Conservation (phyloP, 306 rosid species). For the Begonia loranthoides region DNA sequence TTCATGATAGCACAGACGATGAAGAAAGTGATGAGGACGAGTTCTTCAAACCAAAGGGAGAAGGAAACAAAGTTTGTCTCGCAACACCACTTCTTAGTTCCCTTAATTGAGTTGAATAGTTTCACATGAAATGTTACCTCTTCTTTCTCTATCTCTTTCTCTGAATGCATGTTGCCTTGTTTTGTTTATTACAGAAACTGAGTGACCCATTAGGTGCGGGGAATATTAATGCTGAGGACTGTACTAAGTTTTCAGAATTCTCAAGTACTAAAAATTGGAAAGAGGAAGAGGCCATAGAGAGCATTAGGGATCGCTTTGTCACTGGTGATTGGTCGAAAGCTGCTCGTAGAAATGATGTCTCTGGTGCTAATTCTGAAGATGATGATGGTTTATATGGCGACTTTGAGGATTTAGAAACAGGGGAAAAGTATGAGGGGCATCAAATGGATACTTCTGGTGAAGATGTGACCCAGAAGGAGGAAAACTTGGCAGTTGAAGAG, state of each 20-base stretch:
- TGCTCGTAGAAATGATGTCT: conserved; percentile 40
- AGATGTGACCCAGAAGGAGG: conserved; percentile 21
- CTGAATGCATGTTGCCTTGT: background rate
- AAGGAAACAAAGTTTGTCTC: conserved; percentile 53
- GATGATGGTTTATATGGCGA: conserved; percentile 54
- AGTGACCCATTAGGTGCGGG: conserved; percentile 31
- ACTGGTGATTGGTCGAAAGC: conserved; percentile 89
- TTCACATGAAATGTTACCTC: background rate
- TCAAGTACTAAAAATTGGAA: conserved; percentile 30
- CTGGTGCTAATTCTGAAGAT: conserved; percentile 26
- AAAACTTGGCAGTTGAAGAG: conserved; percentile 39
- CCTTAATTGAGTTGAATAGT: too few species aligned
- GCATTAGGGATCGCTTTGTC: conserved; percentile 67
- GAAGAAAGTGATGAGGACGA: conserved; percentile 61
- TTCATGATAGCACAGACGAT: conserved; percentile 33
- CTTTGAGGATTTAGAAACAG: conserved; percentile 91
- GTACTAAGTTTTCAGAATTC: conserved; percentile 46
- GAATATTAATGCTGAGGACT: conserved; percentile 51
- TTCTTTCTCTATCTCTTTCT: background rate
- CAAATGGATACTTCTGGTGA: conserved; percentile 17
- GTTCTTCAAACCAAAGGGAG: conserved; percentile 68
- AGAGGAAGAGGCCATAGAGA: conserved; percentile 28
- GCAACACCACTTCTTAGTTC: background rate
- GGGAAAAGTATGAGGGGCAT: conserved; percentile 29
- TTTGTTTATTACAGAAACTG: conserved; percentile 21